Evolutionary conservation across 371 early-diverging fungal species (phyloP).

Genomic region (Caulochytrium protostelioides): DNA sequence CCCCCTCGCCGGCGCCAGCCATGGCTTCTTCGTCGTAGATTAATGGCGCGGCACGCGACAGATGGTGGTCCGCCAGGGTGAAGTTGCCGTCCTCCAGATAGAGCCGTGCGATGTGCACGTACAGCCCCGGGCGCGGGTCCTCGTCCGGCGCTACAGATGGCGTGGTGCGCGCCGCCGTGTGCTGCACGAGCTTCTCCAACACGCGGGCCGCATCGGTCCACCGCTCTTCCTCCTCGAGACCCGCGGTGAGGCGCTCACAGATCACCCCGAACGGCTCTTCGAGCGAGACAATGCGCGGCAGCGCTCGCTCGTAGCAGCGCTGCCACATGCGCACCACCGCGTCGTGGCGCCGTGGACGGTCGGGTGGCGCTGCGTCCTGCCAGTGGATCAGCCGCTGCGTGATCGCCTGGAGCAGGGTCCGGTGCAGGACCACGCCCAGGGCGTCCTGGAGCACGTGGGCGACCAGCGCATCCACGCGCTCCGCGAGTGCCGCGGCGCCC

Average conservation of each 20-base stretch:
- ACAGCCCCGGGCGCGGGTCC: conserved; percentile 53
- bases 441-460: conserved; percentile 44
- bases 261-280: conserved; percentile 8
- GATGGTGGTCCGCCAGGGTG: conserved; percentile 49
- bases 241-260: conserved; percentile 44
- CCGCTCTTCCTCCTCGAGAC: conserved; percentile 51
- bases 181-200: conserved; percentile 62
- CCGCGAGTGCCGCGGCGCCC: too few relatives aligned
- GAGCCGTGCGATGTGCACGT: conserved; percentile 61
- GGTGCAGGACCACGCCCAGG: conserved; percentile 47
- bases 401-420: conserved; percentile 49
- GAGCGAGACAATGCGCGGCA: not conserved
- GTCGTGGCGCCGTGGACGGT: not conserved
- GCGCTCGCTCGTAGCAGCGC: not conserved
- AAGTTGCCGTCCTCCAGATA: conserved; percentile 68
- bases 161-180: conserved; percentile 61
- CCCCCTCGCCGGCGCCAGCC: too few relatives aligned
- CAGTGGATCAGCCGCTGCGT: conserved; percentile 25
- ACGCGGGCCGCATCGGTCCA: conserved; percentile 56
- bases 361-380: conserved; percentile 17
- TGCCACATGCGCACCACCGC: conserved; percentile 7
- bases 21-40: conserved; percentile 35
- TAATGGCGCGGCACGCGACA: conserved; percentile 55
- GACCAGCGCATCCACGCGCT: conserved; percentile 17
- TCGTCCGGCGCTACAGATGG: conserved; percentile 27